Percentiles rank a stretch among this genome's conserved stretches.
Evolutionary conservation across 2,329 filamentous ascomycete genomes (phyloP).

Genomic region (Phialemoniopsis sp.): DNA sequence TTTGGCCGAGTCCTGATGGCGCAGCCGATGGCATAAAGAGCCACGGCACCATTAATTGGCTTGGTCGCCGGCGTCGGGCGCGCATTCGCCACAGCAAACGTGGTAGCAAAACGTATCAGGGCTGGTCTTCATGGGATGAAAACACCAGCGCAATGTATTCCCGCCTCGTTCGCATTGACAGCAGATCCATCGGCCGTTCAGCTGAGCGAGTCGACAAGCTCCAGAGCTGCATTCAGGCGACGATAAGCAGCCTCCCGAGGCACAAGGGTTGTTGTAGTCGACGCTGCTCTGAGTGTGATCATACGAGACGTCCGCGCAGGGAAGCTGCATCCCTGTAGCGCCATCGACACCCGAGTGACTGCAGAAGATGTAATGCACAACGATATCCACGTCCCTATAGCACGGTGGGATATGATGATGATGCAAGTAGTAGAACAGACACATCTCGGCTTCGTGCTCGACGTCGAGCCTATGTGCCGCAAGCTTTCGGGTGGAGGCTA

Average conservation of each 20-base stretch:
- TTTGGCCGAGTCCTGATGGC: too few relatives aligned
- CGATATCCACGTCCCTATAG: conserved; percentile 7
- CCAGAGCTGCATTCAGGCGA: conserved; percentile 42
- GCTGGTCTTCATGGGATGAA: conserved; percentile 37
- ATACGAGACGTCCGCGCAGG: conserved; percentile 23
- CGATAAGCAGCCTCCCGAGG: conserved; percentile 37
- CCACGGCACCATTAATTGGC: too few relatives aligned
- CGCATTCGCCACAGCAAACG: conserved; percentile 39
- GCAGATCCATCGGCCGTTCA: conserved; percentile 44
- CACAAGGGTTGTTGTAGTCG: conserved; percentile 37
- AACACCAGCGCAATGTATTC: conserved; percentile 40
- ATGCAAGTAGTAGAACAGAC: conserved; percentile 44
- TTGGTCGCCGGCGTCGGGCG: conserved; percentile 19
- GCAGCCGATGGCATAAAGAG: too few relatives aligned
- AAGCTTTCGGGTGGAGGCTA: too few relatives aligned
- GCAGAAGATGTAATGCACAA: conserved; percentile 14
- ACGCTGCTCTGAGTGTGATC: conserved; percentile 22
- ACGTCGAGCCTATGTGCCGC: too few relatives aligned
- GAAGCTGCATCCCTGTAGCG: conserved; percentile 13
- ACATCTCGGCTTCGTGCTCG: conserved; percentile 38
- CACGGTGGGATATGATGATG: conserved; percentile 27
- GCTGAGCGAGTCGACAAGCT: conserved; percentile 41
- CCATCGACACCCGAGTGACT: not conserved
- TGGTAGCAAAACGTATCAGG: conserved; percentile 51
- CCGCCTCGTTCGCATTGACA: conserved; percentile 42